A percentile compares a stretch with the other conserved stretches of the same genome.
phyloP scores from a whole-genome alignment of 768 basidiomycete genomes.

The Psilocybe sp. region DNA sequence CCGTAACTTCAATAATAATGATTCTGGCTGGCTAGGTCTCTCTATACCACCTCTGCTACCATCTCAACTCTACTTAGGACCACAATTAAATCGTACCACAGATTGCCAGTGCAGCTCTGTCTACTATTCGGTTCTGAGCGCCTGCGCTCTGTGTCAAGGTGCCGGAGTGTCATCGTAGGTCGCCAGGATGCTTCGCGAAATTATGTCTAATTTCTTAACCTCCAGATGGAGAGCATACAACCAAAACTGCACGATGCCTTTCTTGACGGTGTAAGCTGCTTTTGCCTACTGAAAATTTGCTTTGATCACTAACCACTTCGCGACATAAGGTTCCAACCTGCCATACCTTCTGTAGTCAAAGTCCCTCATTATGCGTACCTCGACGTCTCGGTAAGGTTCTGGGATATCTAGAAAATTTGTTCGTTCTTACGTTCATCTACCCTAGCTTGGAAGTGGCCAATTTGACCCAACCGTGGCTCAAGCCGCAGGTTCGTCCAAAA shows the following conservation, averaged over 20 bases:
- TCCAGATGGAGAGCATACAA: constrained; percentile 2
- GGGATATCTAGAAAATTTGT: not conserved
- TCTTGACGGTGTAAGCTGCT: constrained; percentile 2
- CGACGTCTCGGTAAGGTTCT: constrained; percentile 4
- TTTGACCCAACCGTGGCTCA: constrained; percentile 2
- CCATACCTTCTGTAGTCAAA: constrained; percentile 5
- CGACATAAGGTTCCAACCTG: constrained; percentile 3
- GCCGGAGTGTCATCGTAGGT: constrained; percentile 1
- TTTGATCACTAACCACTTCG: not conserved
- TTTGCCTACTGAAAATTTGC: not conserved
- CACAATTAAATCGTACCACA: not conserved
- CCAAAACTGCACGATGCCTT: not conserved
- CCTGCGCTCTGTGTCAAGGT: constrained; percentile 5
- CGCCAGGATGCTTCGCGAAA: too few relatives aligned
- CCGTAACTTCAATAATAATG: too few relatives aligned
- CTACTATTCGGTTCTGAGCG: constrained; percentile 5
- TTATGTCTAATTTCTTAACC: not conserved
- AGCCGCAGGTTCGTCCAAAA: not conserved
- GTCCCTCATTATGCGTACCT: constrained; percentile 10
- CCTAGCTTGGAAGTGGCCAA: not conserved
- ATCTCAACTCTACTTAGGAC: constrained; percentile 2
- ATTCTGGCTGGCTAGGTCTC: not conserved
- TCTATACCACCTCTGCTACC: not conserved
- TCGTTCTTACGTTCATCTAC: not conserved
- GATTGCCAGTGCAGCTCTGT: constrained; percentile 7